Base-by-base conservation (phyloP, 164 flowering plant species). In the Umbellularia californica region DNA sequence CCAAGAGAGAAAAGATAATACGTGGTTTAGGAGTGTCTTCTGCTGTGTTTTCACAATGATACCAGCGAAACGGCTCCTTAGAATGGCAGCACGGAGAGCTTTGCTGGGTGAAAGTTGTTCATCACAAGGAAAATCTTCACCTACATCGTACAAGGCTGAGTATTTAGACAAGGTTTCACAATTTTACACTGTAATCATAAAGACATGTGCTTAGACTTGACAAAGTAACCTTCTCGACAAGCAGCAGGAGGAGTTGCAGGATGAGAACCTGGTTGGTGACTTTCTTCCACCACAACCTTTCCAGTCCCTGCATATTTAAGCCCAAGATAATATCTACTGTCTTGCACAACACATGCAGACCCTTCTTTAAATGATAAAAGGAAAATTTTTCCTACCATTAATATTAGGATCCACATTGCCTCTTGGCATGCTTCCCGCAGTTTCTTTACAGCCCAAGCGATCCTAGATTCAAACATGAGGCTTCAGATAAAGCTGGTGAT, bases 21-120 rank as follows among this genome's bases (percentile, higher is more conserved):
- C 98, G 72, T 87, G 85, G 76, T 78, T 84, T 20, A 86, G 84
- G 7, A 86, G 86, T 22, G 88, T 84, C 76, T 85, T 85, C n/a
- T 90, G 88, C 60, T 85, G 90, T 12, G 98, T 97, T 82, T 88
- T 94, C 70, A 87, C 71, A 47, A 94, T 94, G 23, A 92, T 90
- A 72, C 83, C 92, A 9, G 97, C 97, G 85, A 90, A 94, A 22
- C 97, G 97, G 58, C 85, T 84, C 80, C 83, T 95, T 14, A 95
- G 79, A 77, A 81, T 81, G 72, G 97, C 98, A 82, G 89, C 93
- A 65, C 99, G 94, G 7, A 90, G 88, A 70, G 97, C 97, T 78
- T 86, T 93, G 72, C 81, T 81, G 6, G 97, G 95, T 23, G 97
- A 88, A 75, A 89, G 67, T 50, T 78, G 91, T 28, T 80, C 82